phyloP scores from a whole-genome alignment of 2,329 filamentous ascomycete genomes.

The Mariannaea sp. region DNA sequence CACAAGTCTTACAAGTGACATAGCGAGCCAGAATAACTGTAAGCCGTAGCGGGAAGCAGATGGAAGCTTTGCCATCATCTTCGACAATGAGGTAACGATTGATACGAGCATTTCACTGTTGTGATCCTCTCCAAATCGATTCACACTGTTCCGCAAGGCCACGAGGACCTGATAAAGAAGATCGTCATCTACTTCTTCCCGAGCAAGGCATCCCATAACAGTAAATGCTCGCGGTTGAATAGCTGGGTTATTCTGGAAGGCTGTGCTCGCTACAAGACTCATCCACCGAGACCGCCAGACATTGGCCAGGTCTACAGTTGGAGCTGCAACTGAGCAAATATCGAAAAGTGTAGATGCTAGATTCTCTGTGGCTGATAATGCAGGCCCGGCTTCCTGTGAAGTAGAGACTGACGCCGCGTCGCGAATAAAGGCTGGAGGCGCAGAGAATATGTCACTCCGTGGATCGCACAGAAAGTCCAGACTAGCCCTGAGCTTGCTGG shows the following conservation, averaged over 20 bases:
- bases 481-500: constrained; percentile 59
- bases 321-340: constrained; percentile 65
- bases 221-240: constrained; percentile 72
- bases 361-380: constrained; percentile 62
- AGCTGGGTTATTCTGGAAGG: constrained; percentile 74
- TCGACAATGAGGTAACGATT: constrained; percentile 69
- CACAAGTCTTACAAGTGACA: constrained; percentile 68
- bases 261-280: constrained; percentile 73
- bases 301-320: constrained; percentile 68
- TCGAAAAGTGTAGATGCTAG: constrained; percentile 67
- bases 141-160: constrained; percentile 66
- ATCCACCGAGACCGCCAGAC: constrained; percentile 75
- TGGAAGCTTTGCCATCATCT: constrained; percentile 72
- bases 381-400: constrained; percentile 56
- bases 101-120: constrained; percentile 71
- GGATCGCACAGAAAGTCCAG: constrained; percentile 65
- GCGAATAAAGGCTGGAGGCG: constrained; percentile 50
- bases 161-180: constrained; percentile 73
- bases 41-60: constrained; percentile 69
- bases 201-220: constrained; percentile 72
- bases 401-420: constrained; percentile 62
- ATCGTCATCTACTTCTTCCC: constrained; percentile 75
- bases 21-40: constrained; percentile 72
- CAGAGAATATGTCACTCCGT: constrained; percentile 61
- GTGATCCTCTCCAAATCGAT: constrained; percentile 67